Evolutionary conservation across 306 rosid genomes (phyloP), one percentile per base, ranked within the genome.

Genomic region (cucumber (Cucumis sativus)): DNA sequence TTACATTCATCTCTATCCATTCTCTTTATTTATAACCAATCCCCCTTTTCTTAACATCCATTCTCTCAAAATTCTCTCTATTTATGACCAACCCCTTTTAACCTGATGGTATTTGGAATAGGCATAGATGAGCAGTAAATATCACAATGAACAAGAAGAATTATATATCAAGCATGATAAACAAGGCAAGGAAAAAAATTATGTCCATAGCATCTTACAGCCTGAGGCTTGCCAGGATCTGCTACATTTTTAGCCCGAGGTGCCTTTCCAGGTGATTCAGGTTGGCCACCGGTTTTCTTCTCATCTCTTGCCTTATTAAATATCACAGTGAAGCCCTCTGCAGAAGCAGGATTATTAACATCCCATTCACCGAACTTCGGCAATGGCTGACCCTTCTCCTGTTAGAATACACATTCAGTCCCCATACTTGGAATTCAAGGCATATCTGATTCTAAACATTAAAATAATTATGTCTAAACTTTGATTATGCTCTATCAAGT

Each of bases 321-420:
- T 75, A 95, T 95, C 88, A 95, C 97, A 61, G 99, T 95, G 84
- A 95, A 95, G 61, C 97, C 99, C 88, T 95, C 99, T 57, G 99
- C 97, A 12, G 99, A 95, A 85, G 99, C 89, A 74, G 99, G 99
- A 88, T 95, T 97, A 78, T 95, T 95, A 79, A 90, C 99, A 81
- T 95, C 97, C 99, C 99, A 95, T 85, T 92, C 99, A 78, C 99
- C 99, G 77, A 95, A 95, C 84, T 95, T 95, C 51, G 99, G 99
- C 14, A 95, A 91, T 59, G 99, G 97, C 77, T 76, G 92, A 74
- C 99, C 99, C 87, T 95, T 95, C 41, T 90, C 99, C 97, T 95
- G 57, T 52, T 52, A 16, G n/a, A 52, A 52, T 52, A 16, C 57
- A 51, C 43, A 39, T 66, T 10, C n/a, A 64, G 45, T 35, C 45